Base-by-base conservation (phyloP, 352 stramenopile genomes). In the Phytophthora brassicae region DNA sequence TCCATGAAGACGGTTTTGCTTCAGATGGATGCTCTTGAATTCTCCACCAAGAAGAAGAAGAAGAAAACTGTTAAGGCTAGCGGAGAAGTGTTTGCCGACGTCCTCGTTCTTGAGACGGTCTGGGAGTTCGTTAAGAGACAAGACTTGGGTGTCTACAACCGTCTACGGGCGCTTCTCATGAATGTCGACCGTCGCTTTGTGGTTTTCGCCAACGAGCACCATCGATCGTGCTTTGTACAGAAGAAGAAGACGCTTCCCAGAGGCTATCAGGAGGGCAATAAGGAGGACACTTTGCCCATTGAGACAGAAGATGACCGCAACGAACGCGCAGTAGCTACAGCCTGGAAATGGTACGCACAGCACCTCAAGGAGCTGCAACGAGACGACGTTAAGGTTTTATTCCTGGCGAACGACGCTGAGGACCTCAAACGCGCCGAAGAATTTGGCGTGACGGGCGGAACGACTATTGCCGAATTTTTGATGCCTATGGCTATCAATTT, bases 141-240 rank as follows among this genome's bases (percentile, higher is more conserved):
- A 46, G 95, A 98, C 52, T 62, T 97, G 8, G 79, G 77, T 22
- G 78, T 96, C 35, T 98, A 95, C 78, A 94, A 95, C 66, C 81
- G 90, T 38, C 70, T 97, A 35, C 79, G 79, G 29, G 88, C 88
- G 28, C 73, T 98, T 60, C 63, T 98, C 36, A 89, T 86, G 71
- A 91, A 89, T 57, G 60, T 66, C 1, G 81, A 92, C 47, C 75
- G 91, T 19, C 83, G 84, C 24, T 97, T 97, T 62, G 72, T 98
- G 9, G 86, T 97, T 31, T 98, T 98, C 56, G 87, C 94, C 17
- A 98, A 98, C 60, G 89, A 98, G 56, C 89, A 98, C 64, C 88
- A 97, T 55, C 75, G 81, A 41, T 75, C 83, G 17, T 89, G 84
- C 19, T 96, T 81, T 50, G 75, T 89, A 42, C 74, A 83, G 48